A percentile compares a stretch with the other conserved stretches of the same genome.
Evolutionary conservation across 2,329 filamentous ascomycete species (phyloP).

Genomic region (Graphium sp.): DNA sequence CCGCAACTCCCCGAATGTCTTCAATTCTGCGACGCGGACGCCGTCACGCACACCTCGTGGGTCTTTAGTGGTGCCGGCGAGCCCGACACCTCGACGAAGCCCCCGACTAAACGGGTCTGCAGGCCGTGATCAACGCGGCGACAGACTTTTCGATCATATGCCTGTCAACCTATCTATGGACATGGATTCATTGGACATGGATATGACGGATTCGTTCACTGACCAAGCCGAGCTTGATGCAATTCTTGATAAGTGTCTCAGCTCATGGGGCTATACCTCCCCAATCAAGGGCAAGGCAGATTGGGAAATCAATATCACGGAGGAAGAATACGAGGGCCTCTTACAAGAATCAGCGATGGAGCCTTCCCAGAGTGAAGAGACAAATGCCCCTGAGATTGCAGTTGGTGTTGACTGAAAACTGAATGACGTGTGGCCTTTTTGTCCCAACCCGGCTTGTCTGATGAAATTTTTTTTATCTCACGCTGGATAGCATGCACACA

Average conservation of each 20-base stretch:
- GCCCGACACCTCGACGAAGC: constrained; percentile 21
- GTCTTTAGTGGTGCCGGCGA: constrained; percentile 11
- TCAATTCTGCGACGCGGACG: constrained; percentile 25
- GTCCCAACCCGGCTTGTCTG: too few relatives aligned
- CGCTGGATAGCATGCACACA: too few relatives aligned
- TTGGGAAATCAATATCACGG: constrained; percentile 2
- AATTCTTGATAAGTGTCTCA: constrained; percentile 2
- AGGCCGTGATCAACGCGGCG: constrained; percentile 1
- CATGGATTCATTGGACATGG: neutral
- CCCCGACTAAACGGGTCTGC: constrained; percentile 14
- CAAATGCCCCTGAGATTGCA: too few relatives aligned
- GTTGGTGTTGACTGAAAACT: too few relatives aligned
- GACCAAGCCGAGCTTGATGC: constrained; percentile 3
- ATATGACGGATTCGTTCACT: constrained; percentile 1
- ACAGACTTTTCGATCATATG: too few relatives aligned
- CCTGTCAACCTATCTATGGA: too few relatives aligned
- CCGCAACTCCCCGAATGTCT: constrained; percentile 24
- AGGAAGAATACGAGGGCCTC: too few relatives aligned
- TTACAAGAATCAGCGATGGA: too few relatives aligned
- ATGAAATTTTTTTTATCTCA: too few relatives aligned
- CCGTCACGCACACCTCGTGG: constrained; percentile 26
- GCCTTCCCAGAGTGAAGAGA: too few relatives aligned
- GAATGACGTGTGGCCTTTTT: too few relatives aligned
- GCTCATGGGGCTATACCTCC: neutral
- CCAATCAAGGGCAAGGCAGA: constrained; percentile 1